These are phyloP conservation scores for Fusarium tuaranense DNA, from an alignment of 2,329 filamentous ascomycete genomes.

Conservation along the genomic window DNA sequence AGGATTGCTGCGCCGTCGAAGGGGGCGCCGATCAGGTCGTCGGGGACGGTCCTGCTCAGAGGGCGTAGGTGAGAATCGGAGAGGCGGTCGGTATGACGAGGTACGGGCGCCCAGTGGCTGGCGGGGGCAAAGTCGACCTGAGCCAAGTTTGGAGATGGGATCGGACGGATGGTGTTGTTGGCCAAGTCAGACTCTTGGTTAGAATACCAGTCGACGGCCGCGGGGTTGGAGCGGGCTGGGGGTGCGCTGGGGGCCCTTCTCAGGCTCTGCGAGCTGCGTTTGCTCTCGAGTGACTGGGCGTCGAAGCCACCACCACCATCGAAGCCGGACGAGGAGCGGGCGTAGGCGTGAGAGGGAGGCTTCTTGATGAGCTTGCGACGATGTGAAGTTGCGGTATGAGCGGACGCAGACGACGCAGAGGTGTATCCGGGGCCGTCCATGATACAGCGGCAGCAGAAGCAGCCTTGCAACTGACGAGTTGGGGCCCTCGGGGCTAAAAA, in stretches of 20 bases:
- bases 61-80: conserved; percentile 44
- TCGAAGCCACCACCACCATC: conserved; percentile 61
- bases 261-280: conserved; percentile 73
- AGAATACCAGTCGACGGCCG: conserved; percentile 62
- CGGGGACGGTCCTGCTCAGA: conserved; percentile 50
- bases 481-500: conserved; percentile 41
- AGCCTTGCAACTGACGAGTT: conserved; percentile 38
- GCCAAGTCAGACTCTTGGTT: conserved; percentile 46
- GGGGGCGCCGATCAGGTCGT: conserved; percentile 73
- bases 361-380: conserved; percentile 74
- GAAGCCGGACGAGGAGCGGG: conserved; percentile 61
- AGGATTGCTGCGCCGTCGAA: conserved; percentile 74
- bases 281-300: conserved; percentile 68
- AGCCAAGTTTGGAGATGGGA: conserved; percentile 60
- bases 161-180: conserved; percentile 57
- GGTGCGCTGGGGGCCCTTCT: conserved; percentile 71
- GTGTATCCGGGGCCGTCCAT: conserved; percentile 60
- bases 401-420: conserved; percentile 43
- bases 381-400: conserved; percentile 60
- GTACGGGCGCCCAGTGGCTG: conserved; percentile 45
- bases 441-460: conserved; percentile 49
- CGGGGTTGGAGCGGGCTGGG: conserved; percentile 59
- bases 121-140: conserved; percentile 59
- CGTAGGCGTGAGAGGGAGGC: conserved; percentile 64
- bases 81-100: conserved; percentile 44